A percentile compares a stretch with the other conserved stretches of the same genome.
These are phyloP conservation scores for Chiua virens DNA, from an alignment of 768 basidiomycete genomes.

Conservation along the genomic window DNA sequence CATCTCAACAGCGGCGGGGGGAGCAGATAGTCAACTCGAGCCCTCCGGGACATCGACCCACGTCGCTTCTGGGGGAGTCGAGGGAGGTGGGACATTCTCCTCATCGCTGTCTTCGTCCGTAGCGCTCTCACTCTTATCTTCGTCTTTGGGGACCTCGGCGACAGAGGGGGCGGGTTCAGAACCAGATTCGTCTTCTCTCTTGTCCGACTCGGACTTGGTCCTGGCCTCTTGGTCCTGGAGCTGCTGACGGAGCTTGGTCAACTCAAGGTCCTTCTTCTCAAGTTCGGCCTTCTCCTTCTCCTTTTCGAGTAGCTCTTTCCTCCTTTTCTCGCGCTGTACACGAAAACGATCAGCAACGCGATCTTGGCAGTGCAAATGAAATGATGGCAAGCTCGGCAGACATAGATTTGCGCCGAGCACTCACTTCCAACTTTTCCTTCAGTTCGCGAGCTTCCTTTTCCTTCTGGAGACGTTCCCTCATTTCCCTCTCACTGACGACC, in stretches of 20 bases:
- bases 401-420: slow-evolving; percentile 29
- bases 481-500: slow-evolving; percentile 74
- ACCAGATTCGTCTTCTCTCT: slow-evolving; percentile 39
- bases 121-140: slow-evolving; percentile 32
- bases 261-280: slow-evolving; percentile 64
- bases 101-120: slow-evolving; percentile 43
- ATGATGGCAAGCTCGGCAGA: slow-evolving; percentile 19
- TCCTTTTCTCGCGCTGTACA: slow-evolving; percentile 43
- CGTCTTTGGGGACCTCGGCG: slow-evolving; percentile 21
- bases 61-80: slow-evolving; percentile 27
- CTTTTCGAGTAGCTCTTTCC: slow-evolving; percentile 44
- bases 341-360: slow-evolving; percentile 6
- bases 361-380: slow-evolving; percentile 2
- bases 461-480: slow-evolving; percentile 68
- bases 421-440: slow-evolving; percentile 66
- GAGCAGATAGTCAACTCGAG: slow-evolving; percentile 33
- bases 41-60: slow-evolving; percentile 28
- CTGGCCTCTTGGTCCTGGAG: slow-evolving; percentile 55
- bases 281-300: slow-evolving; percentile 60
- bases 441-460: slow-evolving; percentile 73
- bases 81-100: slow-evolving; percentile 39
- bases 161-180: neutral
- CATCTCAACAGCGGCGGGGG: slow-evolving; percentile 18
- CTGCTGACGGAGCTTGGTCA: slow-evolving; percentile 51
- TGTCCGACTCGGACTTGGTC: slow-evolving; percentile 43